Percentiles rank a stretch among this genome's conserved stretches.
Conservation (phyloP, 2,329 filamentous ascomycete genomes). For the Talaromyces sp. region DNA sequence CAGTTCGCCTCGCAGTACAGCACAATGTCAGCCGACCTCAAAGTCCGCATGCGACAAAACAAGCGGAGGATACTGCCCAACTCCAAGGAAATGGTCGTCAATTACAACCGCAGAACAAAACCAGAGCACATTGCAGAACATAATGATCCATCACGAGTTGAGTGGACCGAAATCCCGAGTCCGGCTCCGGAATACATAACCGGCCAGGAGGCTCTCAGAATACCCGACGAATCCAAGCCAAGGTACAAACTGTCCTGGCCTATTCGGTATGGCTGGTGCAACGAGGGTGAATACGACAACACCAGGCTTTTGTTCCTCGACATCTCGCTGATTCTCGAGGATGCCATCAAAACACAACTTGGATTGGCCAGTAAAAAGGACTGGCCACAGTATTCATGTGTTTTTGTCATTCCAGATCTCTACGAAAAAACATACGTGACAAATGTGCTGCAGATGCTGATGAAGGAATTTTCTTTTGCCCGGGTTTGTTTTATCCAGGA, state of each 20-base stretch:
- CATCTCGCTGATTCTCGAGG: conserved; percentile 79
- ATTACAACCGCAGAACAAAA: conserved; percentile 81
- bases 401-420: conserved; percentile 94
- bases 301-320: conserved; percentile 80
- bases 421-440: conserved; percentile 94
- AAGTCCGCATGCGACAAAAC: conserved; percentile 83
- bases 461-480: conserved; percentile 84
- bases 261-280: conserved; percentile 77
- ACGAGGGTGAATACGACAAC: conserved; percentile 80
- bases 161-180: conserved; percentile 79
- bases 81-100: conserved; percentile 90
- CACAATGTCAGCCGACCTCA: conserved; percentile 80
- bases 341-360: conserved; percentile 79
- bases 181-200: conserved; percentile 73
- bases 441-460: conserved; percentile 74
- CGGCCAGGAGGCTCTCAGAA: conserved; percentile 74
- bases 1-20: conserved; percentile 63
- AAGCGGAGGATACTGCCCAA: conserved; percentile 96
- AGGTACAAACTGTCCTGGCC: conserved; percentile 94
- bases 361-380: conserved; percentile 71
- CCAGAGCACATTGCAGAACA: conserved; percentile 87
- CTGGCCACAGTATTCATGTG: conserved; percentile 87
- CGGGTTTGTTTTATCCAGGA: conserved; percentile 93
- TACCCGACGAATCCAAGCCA: conserved; percentile 83
- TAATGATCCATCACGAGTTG: conserved; percentile 88